Evolutionary conservation across 2,329 filamentous ascomycete species (phyloP).

Genomic region (Phoma sp.): DNA sequence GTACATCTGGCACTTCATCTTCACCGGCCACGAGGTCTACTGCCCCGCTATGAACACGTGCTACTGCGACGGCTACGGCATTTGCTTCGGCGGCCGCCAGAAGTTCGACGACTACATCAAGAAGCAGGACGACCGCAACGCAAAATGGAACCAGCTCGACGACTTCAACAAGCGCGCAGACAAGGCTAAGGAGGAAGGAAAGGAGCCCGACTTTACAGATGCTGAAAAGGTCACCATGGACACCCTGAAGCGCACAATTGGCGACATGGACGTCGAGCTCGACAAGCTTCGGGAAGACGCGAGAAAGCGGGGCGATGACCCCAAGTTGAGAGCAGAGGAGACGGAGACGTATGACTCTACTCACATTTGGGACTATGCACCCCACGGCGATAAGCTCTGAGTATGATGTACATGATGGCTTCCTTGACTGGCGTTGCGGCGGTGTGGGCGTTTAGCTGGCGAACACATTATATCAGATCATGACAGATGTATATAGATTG

Average conservation of each 20-base stretch:
- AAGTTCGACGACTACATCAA: constrained; percentile 59
- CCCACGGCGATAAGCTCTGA: constrained; percentile 25
- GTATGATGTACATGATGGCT: constrained; percentile 5
- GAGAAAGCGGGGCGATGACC: constrained; percentile 43
- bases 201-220: constrained; percentile 26
- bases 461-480: constrained; percentile 1
- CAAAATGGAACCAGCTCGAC: constrained; percentile 50
- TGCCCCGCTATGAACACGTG: constrained; percentile 52
- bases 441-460: constrained; percentile 6
- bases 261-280: constrained; percentile 36
- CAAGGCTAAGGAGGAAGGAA: constrained; percentile 41
- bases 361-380: constrained; percentile 47
- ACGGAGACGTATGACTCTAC: constrained; percentile 43
- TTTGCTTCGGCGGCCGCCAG: constrained; percentile 63
- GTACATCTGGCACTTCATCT: constrained; percentile 52
- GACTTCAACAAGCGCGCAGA: constrained; percentile 48
- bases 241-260: constrained; percentile 29
- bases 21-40: constrained; percentile 48
- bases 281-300: constrained; percentile 39
- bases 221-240: constrained; percentile 29
- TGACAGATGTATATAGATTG: constrained; percentile 8
- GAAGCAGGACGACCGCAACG: constrained; percentile 51
- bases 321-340: constrained; percentile 39
- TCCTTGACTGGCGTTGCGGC: constrained; percentile 22
- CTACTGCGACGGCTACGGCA: constrained; percentile 69